These are phyloP conservation scores for Claviceps humidiphila DNA, from an alignment of 2,329 filamentous ascomycete species.

Conservation along the genomic window DNA sequence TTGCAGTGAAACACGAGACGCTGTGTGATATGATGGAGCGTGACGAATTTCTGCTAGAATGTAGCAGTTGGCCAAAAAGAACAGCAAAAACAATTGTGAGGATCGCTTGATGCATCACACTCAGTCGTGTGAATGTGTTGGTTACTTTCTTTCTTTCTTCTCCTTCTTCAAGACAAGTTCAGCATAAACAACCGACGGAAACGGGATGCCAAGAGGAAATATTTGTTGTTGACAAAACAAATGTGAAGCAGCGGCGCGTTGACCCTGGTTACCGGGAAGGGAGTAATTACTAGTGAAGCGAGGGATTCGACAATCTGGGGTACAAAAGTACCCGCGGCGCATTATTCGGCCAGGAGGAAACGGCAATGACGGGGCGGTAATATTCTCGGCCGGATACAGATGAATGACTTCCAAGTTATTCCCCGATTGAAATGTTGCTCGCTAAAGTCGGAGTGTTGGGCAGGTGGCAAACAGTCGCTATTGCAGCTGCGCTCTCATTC, in stretches of 20 bases:
- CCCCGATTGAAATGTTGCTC: background rate
- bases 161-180: background rate
- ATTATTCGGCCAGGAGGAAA: background rate
- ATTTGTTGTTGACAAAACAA: background rate
- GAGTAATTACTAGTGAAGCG: background rate
- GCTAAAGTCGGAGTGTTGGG: background rate
- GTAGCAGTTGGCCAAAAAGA: background rate
- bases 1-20: background rate
- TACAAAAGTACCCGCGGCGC: background rate
- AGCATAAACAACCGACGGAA: background rate
- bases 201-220: background rate
- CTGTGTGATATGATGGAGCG: background rate
- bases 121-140: background rate
- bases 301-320: background rate
- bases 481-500: background rate
- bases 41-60: background rate
- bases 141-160: background rate
- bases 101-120: background rate
- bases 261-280: background rate
- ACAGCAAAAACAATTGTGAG: background rate
- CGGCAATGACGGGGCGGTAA: background rate
- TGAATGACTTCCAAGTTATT: background rate
- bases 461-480: conserved; percentile 3
- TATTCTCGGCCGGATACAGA: background rate
- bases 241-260: background rate